Base-by-base conservation (phyloP, 2,329 filamentous ascomycete genomes). In the Curvularia sp. region DNA sequence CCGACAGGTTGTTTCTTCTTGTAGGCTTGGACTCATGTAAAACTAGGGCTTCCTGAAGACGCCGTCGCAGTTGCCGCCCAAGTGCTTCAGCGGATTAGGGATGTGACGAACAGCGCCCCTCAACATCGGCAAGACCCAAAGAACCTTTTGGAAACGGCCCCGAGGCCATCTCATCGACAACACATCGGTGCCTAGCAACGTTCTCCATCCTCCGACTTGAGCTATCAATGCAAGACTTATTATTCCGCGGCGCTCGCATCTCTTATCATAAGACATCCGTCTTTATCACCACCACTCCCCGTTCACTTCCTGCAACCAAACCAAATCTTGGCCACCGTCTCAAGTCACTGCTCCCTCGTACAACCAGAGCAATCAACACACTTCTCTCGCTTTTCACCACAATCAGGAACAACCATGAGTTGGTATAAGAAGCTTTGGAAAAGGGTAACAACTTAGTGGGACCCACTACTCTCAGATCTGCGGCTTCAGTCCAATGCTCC, bases 31-130 rank as follows among this genome's bases (percentile, higher is more conserved):
- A 39, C 64, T 68, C 7, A 68, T 22, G n/a, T 18, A 28, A 5
- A 41, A 24, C 3, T 31, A 77, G 77, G 92, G 1, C 70, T 97
- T 67, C 93, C 93, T 0, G 86, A 88, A 59, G 81, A 83, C 44
- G 91, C 89, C 3, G 86, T 97, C 54, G 78, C 81, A 22, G 81
- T 92, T 62, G 93, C 94, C 5, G 81, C 77, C 51, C 75, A 81
- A 38, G 83, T 91, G 8, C 78, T 93, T 26, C 73, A 67, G 42
- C 55, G 68, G 35, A 41, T 75, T 9, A 74, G 67, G 24, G 48
- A 31, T 7, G 22, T 8, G 9, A 18, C n/a, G 18, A 44, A 47
- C 13, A 33, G 18, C 26, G 6, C 24, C 2, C 28, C 30, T 30
- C 9, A 39, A 31, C 18, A n/a, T 22, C 30, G 5, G 35, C 22